Evolutionary conservation across 179 eudicot genomes (phyloP).

Genomic region (Patellifolia procumbens): DNA sequence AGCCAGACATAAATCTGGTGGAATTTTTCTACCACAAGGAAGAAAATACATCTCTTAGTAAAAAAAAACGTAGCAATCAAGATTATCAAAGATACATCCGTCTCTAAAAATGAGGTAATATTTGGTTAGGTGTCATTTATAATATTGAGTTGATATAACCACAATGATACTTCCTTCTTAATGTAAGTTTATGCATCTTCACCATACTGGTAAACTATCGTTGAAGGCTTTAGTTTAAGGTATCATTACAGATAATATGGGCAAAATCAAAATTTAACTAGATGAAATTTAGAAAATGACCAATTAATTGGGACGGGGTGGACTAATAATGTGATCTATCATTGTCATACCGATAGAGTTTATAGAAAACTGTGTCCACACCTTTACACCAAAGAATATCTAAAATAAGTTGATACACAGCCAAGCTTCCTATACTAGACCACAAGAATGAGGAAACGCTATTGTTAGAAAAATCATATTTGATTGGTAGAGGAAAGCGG

Average conservation of each 20-base stretch:
- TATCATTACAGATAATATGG: not conserved
- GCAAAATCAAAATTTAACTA: not conserved
- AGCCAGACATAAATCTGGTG: not conserved
- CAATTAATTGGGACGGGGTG: not conserved
- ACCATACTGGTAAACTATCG: not conserved
- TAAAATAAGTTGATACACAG: not conserved
- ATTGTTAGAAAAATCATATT: not conserved
- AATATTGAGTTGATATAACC: too few relatives aligned
- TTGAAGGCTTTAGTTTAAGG: not conserved
- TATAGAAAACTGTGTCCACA: too few relatives aligned
- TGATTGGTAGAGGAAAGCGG: constrained; percentile 2
- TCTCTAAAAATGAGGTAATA: too few relatives aligned
- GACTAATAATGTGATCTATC: not conserved
- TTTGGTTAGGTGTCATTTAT: too few relatives aligned
- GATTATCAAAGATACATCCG: too few relatives aligned
- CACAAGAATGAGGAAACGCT: not conserved
- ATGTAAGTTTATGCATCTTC: not conserved
- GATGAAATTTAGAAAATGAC: not conserved
- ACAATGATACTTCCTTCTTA: too few relatives aligned
- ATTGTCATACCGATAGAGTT: too few relatives aligned
- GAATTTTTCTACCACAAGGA: too few relatives aligned
- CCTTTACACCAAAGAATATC: not conserved
- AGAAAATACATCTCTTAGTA: too few relatives aligned
- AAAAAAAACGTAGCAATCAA: too few relatives aligned
- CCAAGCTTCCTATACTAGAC: not conserved